Evolutionary conservation across 768 basidiomycete species (phyloP), one percentile per base, ranked within the genome.

Genomic region (Pulveroboletus ravenelii): DNA sequence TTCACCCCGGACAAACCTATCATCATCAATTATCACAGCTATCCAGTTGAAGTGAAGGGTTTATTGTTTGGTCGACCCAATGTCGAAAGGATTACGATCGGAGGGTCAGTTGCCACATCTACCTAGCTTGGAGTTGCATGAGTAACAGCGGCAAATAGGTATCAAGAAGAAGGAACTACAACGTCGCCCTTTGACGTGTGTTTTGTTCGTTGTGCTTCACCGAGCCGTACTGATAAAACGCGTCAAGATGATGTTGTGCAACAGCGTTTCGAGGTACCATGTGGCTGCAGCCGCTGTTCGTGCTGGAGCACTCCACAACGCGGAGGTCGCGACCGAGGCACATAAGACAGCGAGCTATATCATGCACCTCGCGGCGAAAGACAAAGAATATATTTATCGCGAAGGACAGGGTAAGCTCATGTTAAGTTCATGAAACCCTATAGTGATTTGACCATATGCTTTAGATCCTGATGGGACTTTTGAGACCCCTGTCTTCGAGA

Each of bases 11-110:
- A 89, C 61, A 78, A 73, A 56, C 77, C 79, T 1, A 70, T 93
- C 36, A 78, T 89, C 62, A 79, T 92, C 72, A 91, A 91, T 70
- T 93, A 87, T 70, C 90, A 93, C 66, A 85, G 87, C 6, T 91
- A 84, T 61, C 82, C 87, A 0, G 78, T 84, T 47, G 85, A 89
- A 64, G 68, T 90, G 45, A 77, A 79, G 59, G 85, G 85, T 12
- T 61, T 87, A 54, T 60, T 89, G 35, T 82, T 78, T 35, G 85
- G 81, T 3, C 72, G 85, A 8, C 75, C 74, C 13, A 49, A 67
- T 66, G 27, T 63, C 73, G 74, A 75, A 5, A 68, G 83, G 44
- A 69, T 84, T n/a, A 64, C 73, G 0, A 78, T 87, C 32, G 74
- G 73, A 37, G 85, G 86, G 54, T 74, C 34, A 44, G 67, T 51